These are phyloP conservation scores for Colletotrichum sp. DNA, from an alignment of 2,329 filamentous ascomycete species.

Conservation along the genomic window DNA sequence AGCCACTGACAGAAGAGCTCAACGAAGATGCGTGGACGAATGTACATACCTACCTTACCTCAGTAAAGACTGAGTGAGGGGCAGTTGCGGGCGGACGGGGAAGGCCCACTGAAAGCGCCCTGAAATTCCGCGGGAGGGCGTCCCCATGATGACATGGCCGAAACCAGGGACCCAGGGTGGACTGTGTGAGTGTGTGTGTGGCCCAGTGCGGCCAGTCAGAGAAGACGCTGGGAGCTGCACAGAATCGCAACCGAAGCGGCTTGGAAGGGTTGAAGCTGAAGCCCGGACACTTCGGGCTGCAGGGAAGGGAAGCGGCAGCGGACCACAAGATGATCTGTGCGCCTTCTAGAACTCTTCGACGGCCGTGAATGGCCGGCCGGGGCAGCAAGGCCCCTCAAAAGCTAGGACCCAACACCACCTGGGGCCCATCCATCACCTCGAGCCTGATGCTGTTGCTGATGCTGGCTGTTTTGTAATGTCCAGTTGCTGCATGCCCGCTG, in stretches of 20 bases:
- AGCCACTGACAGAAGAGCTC: constrained; percentile 8
- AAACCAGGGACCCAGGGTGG: constrained; percentile 16
- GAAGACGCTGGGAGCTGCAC: constrained; percentile 11
- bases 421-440: not conserved
- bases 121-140: constrained; percentile 18
- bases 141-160: constrained; percentile 21
- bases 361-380: constrained; percentile 19
- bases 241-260: constrained; percentile 23
- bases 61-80: not conserved
- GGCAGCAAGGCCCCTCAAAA: constrained; percentile 19
- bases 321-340: constrained; percentile 16
- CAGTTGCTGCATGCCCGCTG: not conserved
- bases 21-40: not conserved
- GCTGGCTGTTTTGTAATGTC: not conserved
- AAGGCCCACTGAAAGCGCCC: constrained; percentile 21
- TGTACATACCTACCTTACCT: not conserved
- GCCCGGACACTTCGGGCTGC: constrained; percentile 22
- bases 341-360: constrained; percentile 27
- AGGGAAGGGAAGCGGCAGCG: constrained; percentile 8
- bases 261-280: constrained; percentile 25
- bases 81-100: constrained; percentile 17
- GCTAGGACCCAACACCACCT: constrained; percentile 13
- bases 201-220: constrained; percentile 7
- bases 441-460: not conserved
- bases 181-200: not conserved